Base-by-base conservation (phyloP, 169 alveolate species). In the Miamiensis avidus region DNA sequence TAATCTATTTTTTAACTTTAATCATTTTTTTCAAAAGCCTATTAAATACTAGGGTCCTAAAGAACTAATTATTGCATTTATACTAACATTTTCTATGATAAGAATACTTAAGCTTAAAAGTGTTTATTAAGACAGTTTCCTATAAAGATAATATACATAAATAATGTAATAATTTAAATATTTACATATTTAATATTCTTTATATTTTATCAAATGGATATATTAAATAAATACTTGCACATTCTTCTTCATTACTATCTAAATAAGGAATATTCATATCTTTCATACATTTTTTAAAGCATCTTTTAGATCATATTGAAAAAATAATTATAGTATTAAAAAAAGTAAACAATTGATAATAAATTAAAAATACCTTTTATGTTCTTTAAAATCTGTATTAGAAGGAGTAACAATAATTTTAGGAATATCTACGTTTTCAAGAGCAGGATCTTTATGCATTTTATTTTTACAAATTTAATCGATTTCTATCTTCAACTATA, bases 111-210 rank as follows among this genome's bases (percentile, higher is more conserved):
- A 27, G 84, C 84, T 79, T 79, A 64, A 76, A 79, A 79, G 20
- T 79, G 76, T 34, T 79, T 79, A 32, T 76, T 79, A n/a, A 79
- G 64, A 64, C 84, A 79, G 64, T 79, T 79, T 79, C 31, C 84
- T 79, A 49, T 27, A 49, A 34, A 49, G 20, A n/a, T 34, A 49
- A 34, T 29, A 26, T 64, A 64, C 34, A 0, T 34, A 79, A 73
- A n/a, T 4, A 65, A 65, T 65, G 16, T 26, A 20, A 65, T 65
- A 65, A 65, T 28, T 29, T 31, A 26, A 0, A 31, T 34, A 25
- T 33, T 32, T 1, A 1, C 28, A 27, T 33, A 25, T 33, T 33
- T 16, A 77, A 27, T 25, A 32, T 25, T 31, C 25, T 34, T 34
- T 25, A 25, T 0, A 34, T 79, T 26, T 49, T 6, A 16, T 26